Evolutionary conservation across 805 yeast species (phyloP).

Genomic region (Ogataea siamensis): DNA sequence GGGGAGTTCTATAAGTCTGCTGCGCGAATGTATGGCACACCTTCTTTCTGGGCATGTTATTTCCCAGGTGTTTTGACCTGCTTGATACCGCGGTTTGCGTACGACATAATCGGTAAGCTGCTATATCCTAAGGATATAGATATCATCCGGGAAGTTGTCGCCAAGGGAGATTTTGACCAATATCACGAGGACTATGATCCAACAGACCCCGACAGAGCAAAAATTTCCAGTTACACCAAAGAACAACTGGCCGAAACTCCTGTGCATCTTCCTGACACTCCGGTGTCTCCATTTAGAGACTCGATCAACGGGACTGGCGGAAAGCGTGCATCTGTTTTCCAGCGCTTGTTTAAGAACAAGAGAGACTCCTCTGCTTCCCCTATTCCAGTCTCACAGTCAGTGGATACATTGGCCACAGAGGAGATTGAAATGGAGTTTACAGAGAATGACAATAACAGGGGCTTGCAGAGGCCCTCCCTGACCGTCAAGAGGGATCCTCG

Average conservation of each 20-base stretch:
- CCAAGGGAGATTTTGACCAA: constrained; percentile 61
- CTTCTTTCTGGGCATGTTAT: constrained; percentile 65
- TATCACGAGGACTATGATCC: constrained; percentile 75
- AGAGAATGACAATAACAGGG: constrained; percentile 27
- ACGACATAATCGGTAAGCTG: constrained; percentile 52
- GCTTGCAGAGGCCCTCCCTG: constrained; percentile 34
- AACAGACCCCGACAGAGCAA: constrained; percentile 67
- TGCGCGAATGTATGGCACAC: constrained; percentile 57
- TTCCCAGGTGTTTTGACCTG: constrained; percentile 63
- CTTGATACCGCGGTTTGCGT: constrained; percentile 64
- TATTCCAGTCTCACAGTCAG: constrained; percentile 34
- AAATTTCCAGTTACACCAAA: constrained; percentile 45
- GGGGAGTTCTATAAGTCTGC: constrained; percentile 69
- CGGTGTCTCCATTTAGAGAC: constrained; percentile 31
- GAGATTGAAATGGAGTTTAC: constrained; percentile 48
- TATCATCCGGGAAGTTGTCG: constrained; percentile 68
- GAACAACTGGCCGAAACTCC: constrained; percentile 32
- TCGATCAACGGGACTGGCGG: constrained; percentile 35
- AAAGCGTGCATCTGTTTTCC: constrained; percentile 39
- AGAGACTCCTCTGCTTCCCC: constrained; percentile 28
- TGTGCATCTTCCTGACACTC: constrained; percentile 15
- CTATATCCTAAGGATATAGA: constrained; percentile 67
- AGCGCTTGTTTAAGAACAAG: constrained; percentile 35
- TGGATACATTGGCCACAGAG: constrained; percentile 42
- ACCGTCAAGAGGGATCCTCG: constrained; percentile 26